Evolutionary conservation across 129 eudicot genomes (phyloP).

Genomic region (Lonicera japonica): DNA sequence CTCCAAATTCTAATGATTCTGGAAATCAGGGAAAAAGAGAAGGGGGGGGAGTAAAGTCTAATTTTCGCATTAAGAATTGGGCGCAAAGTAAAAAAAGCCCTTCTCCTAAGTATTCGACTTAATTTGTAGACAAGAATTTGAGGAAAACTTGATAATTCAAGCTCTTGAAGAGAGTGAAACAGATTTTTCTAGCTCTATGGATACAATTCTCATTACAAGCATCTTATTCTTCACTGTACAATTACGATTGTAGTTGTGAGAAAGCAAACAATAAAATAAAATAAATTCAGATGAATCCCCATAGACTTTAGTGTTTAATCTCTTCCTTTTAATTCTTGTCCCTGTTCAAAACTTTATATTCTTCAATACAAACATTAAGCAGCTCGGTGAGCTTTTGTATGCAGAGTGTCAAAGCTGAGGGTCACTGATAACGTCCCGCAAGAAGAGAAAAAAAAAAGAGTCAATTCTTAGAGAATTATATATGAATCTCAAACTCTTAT

Average conservation of each 20-base stretch:
- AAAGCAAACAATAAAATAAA: not conserved
- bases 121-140: too few species aligned
- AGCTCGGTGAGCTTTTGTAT: constrained; percentile 5
- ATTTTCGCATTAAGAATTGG: too few species aligned
- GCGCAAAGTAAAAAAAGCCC: too few species aligned
- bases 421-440: constrained; percentile 12
- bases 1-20: too few species aligned
- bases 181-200: too few species aligned
- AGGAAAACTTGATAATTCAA: too few species aligned
- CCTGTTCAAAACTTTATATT: not conserved
- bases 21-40: too few species aligned
- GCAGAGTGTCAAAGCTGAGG: constrained; percentile 11
- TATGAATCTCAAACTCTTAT: not conserved
- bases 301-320: not conserved
- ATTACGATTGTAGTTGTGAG: not conserved
- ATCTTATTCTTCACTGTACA: too few species aligned
- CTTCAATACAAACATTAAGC: not conserved
- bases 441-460: not conserved
- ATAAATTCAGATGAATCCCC: not conserved
- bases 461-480: not conserved
- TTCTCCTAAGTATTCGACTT: too few species aligned
- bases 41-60: too few species aligned
- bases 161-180: too few species aligned
- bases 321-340: not conserved
- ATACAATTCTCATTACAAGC: too few species aligned